Evolutionary conservation across 805 yeast genomes (phyloP).

Genomic region (Candida loeiensis): DNA sequence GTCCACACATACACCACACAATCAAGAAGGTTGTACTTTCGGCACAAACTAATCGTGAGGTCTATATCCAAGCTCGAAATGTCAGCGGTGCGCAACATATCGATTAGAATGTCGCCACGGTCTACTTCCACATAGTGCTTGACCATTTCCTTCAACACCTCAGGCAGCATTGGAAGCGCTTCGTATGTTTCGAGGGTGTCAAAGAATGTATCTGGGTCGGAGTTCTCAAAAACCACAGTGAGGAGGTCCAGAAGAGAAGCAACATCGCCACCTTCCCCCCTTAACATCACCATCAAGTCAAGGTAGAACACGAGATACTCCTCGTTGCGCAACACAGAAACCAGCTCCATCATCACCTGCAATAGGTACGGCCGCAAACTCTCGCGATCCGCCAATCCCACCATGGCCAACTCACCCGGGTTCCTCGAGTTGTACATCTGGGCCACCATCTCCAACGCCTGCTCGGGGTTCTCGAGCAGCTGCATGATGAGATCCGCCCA

Average conservation of each 20-base stretch:
- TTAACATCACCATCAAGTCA: conserved; percentile 11
- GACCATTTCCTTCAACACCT: conserved; percentile 60
- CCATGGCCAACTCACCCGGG: conserved; percentile 43
- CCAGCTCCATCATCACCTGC: conserved; percentile 52
- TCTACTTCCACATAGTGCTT: conserved; percentile 39
- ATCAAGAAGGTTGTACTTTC: conserved; percentile 53
- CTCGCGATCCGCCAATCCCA: conserved; percentile 44
- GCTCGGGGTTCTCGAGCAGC: conserved; percentile 48
- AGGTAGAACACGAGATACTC: conserved; percentile 15
- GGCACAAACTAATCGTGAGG: conserved; percentile 62
- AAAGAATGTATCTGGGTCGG: conserved; percentile 43
- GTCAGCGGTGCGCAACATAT: conserved; percentile 67
- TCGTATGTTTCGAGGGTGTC: conserved; percentile 50
- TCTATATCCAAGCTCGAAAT: conserved; percentile 72
- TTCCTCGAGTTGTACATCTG: conserved; percentile 47
- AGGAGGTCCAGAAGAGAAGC: conserved; percentile 13
- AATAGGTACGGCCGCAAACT: conserved; percentile 54
- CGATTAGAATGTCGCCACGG: conserved; percentile 54
- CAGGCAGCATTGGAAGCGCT: conserved; percentile 50
- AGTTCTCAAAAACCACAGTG: conserved; percentile 23
- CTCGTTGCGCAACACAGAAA: conserved; percentile 35
- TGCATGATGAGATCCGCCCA: conserved; percentile 67
- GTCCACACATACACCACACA: conserved; percentile 72
- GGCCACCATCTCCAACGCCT: conserved; percentile 57
- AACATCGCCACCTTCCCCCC: neutral